Base-by-base conservation (phyloP, 1,284 basidiomycete genomes). In the Rhizoctonia solani region DNA sequence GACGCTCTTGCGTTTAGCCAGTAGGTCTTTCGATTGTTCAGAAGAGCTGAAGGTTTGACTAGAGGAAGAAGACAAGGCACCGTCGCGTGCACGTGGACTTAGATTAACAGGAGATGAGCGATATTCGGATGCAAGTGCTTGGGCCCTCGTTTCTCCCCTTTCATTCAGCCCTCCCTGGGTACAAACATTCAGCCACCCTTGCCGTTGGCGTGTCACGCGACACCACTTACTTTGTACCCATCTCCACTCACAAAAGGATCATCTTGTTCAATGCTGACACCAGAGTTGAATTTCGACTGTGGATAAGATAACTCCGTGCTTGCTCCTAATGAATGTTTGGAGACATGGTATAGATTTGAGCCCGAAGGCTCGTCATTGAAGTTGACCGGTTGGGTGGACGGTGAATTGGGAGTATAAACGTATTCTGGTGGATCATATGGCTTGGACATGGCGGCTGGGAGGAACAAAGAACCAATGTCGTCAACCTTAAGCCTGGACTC, bases 81-180 rank as follows among this genome's bases (percentile, higher is more conserved):
- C 49, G n/a, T 34, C n/a, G n/a, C n/a, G n/a, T n/a, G n/a, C 55
- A 54, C 55, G 47, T 27, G 50, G 46, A 59, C 52, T 47, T 67
- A 67, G 21, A 54, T 53, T 29, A 58, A 59, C 29, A 41, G 54
- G 29, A 32, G 61, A 32, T 23, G 53, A 23, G 54, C 70, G 69
- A 50, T 71, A 69, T 44, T 71, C 68, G 29, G 56, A 66, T 5
- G 70, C 71, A 34, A 72, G 41, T 39, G 69, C 70, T 61, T 72
- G 69, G 19, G 72, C 72, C 32, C 69, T 68, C 21, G 72, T 72
- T 53, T 72, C 66, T 23, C 71, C 72, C 34, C 54, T 58, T 32
- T 67, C 69, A 39, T 71, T 70, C 54, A 54, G 23, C 19, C 52
- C 54, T n/a, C 47, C 54, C 50, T 59, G 58, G 14, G 39, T 23